Base-by-base conservation (phyloP, 768 basidiomycete species). In the Trametes cinnabarina region DNA sequence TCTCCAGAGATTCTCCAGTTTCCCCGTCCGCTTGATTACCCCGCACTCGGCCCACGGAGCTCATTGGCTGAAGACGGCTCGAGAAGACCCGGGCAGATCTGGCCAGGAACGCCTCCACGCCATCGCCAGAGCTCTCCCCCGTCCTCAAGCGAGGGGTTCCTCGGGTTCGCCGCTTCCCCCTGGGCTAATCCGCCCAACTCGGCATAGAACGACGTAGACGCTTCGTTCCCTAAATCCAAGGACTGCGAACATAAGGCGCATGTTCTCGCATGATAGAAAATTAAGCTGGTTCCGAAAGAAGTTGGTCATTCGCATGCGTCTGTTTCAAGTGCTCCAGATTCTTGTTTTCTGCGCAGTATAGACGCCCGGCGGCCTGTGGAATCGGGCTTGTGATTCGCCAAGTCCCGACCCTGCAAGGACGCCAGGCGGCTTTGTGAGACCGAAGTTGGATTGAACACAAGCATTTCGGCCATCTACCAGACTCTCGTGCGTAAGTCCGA, bases 1-100 rank as follows among this genome's bases (percentile, higher is more conserved):
- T 65, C 56, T 63, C 65, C 63, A 66, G 17, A 46, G 58, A 54
- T 64, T 60, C 62, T 58, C 63, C 63, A 53, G 58, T 60, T 62
- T 61, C 58, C 44, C 63, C 65, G 59, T 35, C 26, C 43, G 51
- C 47, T 57, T 62, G 60, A 63, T 61, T 58, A 57, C 54, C 60
- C 55, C 57, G 60, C 62, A 53, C 47, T 51, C 50, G 42, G 14
- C 22, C 48, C 58, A 48, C 58, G 35, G 54, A 43, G 53, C 56
- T 44, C 37, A 65, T 63, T 63, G 64, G 61, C 51, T 26, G n/a
- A 22, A 22, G 8, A 37, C 19, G 40, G 15, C 57, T 50, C 15
- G 19, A 15, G 11, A 41, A 44, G 42, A 49, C 53, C 49, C 39
- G 35, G 60, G 44, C 44, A 56, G 54, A 55, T 53, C 61, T 58